Conservation (phyloP, 805 yeast genomes). For the Yamadazyma laniorum region DNA sequence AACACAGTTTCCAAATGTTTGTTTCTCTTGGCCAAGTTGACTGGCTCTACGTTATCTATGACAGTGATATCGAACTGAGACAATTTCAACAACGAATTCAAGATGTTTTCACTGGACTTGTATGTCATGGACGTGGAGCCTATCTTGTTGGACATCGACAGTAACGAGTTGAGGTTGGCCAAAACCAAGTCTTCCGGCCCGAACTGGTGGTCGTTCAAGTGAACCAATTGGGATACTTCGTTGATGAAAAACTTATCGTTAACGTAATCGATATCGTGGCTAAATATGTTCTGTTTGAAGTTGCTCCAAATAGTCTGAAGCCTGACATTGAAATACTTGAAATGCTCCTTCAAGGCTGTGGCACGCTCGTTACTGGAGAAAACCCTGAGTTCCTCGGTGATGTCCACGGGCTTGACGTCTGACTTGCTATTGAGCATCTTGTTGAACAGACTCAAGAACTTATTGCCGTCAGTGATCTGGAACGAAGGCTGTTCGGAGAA, state of each 20-base stretch:
- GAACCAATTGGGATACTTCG: conserved; percentile 49
- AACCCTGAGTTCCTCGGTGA: conserved; percentile 12
- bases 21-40: conserved; percentile 14
- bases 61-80: conserved; percentile 27
- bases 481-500: conserved; percentile 19
- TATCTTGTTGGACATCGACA: conserved; percentile 40
- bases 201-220: conserved; percentile 26
- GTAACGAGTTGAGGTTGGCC: conserved; percentile 43
- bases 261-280: conserved; percentile 21
- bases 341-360: conserved; percentile 8
- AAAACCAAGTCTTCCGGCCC: conserved; percentile 25
- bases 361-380: neutral
- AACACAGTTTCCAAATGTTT: conserved; percentile 19
- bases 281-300: conserved; percentile 4
- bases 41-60: conserved; percentile 19
- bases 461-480: conserved; percentile 14
- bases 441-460: conserved; percentile 2
- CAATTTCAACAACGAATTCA: conserved; percentile 28
- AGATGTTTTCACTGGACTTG: conserved; percentile 33
- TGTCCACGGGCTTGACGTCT: neutral
- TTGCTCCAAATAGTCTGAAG: conserved; percentile 10
- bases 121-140: conserved; percentile 45
- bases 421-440: neutral
- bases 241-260: conserved; percentile 48
- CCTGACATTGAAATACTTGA: conserved; percentile 9